Evolutionary conservation across 495 filamentous ascomycete genomes (phyloP).

Genomic region (Achaetomiella virescens): DNA sequence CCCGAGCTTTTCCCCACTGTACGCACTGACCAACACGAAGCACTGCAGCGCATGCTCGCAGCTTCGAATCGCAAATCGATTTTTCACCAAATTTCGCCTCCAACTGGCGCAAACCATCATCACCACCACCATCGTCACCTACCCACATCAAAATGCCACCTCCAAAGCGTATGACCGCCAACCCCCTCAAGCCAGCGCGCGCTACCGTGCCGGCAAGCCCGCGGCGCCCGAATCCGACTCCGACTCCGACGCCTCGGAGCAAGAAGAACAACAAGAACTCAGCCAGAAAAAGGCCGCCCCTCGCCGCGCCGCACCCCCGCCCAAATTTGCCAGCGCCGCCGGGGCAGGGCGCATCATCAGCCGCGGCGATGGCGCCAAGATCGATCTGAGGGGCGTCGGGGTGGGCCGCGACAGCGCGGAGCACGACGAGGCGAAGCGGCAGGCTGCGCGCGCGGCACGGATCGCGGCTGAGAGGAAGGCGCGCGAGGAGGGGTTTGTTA

Average conservation of each 20-base stretch:
- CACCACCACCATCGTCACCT: background rate
- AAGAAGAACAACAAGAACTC: slow-evolving; percentile 25
- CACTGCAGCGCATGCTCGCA: background rate
- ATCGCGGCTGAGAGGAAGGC: slow-evolving; percentile 42
- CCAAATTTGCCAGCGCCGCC: slow-evolving; percentile 52
- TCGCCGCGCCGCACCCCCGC: slow-evolving; percentile 46
- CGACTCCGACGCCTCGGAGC: slow-evolving; percentile 53
- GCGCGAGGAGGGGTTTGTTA: slow-evolving; percentile 71
- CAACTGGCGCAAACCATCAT: background rate
- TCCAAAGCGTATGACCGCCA: slow-evolving; percentile 85
- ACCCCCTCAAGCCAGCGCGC: slow-evolving; percentile 73
- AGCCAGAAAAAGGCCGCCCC: slow-evolving; percentile 17
- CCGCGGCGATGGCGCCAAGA: slow-evolving; percentile 58
- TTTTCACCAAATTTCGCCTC: background rate
- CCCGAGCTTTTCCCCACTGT: background rate
- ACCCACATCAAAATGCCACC: slow-evolving; percentile 57
- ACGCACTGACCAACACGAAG: background rate
- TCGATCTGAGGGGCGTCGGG: slow-evolving; percentile 55
- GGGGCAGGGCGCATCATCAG: slow-evolving; percentile 42
- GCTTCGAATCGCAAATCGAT: too few relatives aligned
- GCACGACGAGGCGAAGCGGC: slow-evolving; percentile 41
- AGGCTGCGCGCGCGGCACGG: slow-evolving; percentile 36
- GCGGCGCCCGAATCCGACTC: slow-evolving; percentile 58
- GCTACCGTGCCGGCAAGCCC: slow-evolving; percentile 82
- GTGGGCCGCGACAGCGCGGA: slow-evolving; percentile 33